Conservation (phyloP, 2,329 filamentous ascomycete species). For the Colletotrichum musae region DNA sequence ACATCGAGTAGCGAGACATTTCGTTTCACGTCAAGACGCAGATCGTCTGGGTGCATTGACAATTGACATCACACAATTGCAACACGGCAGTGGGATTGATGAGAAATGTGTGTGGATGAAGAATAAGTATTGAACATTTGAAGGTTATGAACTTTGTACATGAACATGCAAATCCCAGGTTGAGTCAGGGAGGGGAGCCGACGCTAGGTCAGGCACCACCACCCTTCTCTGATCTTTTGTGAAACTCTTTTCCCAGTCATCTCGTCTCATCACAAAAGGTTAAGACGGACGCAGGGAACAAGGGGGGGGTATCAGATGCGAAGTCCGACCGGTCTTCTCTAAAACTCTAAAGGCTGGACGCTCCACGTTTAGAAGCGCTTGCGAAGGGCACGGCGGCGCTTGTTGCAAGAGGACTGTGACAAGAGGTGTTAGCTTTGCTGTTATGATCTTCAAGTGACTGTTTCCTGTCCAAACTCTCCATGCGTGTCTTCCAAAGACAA, state of each 20-base stretch:
- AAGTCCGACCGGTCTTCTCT: slow-evolving; percentile 22
- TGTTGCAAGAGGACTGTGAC: slow-evolving; percentile 31
- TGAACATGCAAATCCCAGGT: slow-evolving; percentile 38
- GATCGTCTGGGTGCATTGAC: slow-evolving; percentile 1
- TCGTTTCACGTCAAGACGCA: slow-evolving; percentile 27
- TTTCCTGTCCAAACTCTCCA: slow-evolving; percentile 24
- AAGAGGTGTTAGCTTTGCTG: slow-evolving; percentile 1
- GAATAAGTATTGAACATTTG: slow-evolving; percentile 40
- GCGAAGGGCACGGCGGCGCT: slow-evolving; percentile 38
- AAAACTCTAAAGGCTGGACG: slow-evolving; percentile 28
- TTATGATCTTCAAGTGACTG: background rate
- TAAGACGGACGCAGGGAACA: too few relatives aligned
- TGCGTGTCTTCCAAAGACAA: background rate
- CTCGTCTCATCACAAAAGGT: slow-evolving; percentile 21
- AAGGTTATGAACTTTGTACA: slow-evolving; percentile 39
- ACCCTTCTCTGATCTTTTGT: slow-evolving; percentile 21
- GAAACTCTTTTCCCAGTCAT: slow-evolving; percentile 32
- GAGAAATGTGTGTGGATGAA: background rate
- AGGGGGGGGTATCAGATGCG: slow-evolving; percentile 30
- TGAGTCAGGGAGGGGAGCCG: background rate
- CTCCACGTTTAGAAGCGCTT: slow-evolving; percentile 31
- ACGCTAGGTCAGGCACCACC: slow-evolving; percentile 10
- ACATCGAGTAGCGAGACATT: background rate
- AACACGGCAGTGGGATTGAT: background rate
- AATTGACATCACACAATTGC: background rate